Evolutionary conservation across 768 basidiomycete species (phyloP).

Genomic region (Auricularia heimuer): DNA sequence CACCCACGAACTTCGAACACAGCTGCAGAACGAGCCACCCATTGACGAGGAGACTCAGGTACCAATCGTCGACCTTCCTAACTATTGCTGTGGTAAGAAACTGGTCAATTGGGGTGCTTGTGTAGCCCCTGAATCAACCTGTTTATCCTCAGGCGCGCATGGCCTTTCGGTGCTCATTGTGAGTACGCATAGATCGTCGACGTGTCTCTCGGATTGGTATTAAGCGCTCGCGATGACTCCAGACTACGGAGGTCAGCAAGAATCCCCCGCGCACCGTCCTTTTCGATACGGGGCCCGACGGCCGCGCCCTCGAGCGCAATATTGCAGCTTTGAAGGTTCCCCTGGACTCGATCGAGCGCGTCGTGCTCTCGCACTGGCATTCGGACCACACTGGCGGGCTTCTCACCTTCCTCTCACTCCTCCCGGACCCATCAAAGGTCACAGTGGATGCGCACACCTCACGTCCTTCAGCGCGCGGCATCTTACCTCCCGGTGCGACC

Average conservation of each 20-base stretch:
- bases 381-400: constrained; percentile 52
- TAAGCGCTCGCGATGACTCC: not conserved
- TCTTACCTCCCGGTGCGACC: constrained; percentile 53
- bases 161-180: constrained; percentile 78
- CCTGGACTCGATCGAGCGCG: constrained; percentile 43
- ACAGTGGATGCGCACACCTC: constrained; percentile 69
- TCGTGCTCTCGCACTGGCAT: constrained; percentile 48
- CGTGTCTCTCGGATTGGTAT: constrained; percentile 10
- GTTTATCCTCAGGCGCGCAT: constrained; percentile 50
- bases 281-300: constrained; percentile 82
- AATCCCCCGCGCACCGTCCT: constrained; percentile 39
- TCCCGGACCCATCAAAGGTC: constrained; percentile 26
- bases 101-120: too few species aligned
- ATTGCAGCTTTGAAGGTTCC: constrained; percentile 47
- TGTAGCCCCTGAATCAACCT: too few species aligned
- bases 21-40: constrained; percentile 41
- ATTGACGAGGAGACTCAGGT: constrained; percentile 38
- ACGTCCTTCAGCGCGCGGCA: constrained; percentile 63
- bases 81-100: constrained; percentile 57
- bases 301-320: constrained; percentile 65
- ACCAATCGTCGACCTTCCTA: constrained; percentile 61
- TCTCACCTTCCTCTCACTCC: constrained; percentile 48
- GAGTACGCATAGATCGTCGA: constrained; percentile 46
- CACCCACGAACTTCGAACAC: constrained; percentile 56
- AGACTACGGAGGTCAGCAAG: constrained; percentile 24